Conservation (phyloP, 164 flowering plant genomes). For the Umbellularia californica region DNA sequence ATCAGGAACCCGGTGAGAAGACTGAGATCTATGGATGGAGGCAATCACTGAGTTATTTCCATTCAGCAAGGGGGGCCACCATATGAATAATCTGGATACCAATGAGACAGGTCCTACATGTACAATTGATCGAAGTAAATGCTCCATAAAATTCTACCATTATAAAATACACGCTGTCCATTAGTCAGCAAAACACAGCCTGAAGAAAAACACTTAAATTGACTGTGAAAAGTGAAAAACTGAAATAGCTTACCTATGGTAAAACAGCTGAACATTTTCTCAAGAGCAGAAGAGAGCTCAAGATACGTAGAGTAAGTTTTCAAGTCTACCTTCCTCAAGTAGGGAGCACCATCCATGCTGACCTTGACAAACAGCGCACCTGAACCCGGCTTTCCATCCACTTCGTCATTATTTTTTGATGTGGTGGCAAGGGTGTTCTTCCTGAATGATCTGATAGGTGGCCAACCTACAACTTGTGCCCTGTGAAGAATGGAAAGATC, state of each 20-base stretch:
- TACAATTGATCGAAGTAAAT: neutral
- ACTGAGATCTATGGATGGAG: no score
- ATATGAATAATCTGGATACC: neutral
- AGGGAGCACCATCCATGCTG: constrained; percentile 99
- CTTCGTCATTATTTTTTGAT: constrained; percentile 80
- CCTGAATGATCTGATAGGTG: constrained; percentile 84
- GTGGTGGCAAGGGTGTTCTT: constrained; percentile 73
- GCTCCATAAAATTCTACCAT: neutral
- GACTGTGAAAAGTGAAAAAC: neutral
- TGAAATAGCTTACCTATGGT: constrained; percentile 57
- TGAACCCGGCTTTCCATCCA: constrained; percentile 76
- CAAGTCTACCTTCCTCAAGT: constrained; percentile 88
- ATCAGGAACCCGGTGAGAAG: no score
- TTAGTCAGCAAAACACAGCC: neutral
- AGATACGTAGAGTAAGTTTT: constrained; percentile 57
- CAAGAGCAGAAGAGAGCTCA: constrained; percentile 81
- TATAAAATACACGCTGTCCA: neutral
- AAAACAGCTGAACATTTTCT: constrained; percentile 93
- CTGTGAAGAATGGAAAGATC: constrained; percentile 34
- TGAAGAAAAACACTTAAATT: neutral
- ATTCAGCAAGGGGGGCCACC: neutral
- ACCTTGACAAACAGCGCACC: constrained; percentile 84
- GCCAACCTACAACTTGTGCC: constrained; percentile 99
- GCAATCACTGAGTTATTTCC: no score
- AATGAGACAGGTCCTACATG: neutral